Evolutionary conservation across 345 rosid genomes (phyloP).

Genomic region (Salix arbutifolia): DNA sequence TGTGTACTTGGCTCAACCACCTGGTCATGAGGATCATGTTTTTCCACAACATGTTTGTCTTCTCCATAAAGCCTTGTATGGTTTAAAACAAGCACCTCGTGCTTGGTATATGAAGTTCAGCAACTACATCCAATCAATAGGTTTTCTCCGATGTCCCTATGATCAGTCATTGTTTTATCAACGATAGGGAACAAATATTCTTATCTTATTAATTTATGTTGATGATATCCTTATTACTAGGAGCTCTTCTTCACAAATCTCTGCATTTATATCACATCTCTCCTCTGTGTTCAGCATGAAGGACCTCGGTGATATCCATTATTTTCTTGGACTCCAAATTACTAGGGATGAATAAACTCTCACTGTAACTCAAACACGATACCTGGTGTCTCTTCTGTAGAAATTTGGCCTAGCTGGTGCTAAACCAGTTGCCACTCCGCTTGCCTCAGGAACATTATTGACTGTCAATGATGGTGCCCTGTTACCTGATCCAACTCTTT

Average conservation of each 20-base stretch:
- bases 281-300: background rate
- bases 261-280: background rate
- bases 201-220: background rate
- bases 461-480: background rate
- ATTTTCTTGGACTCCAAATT: background rate
- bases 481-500: background rate
- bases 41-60: background rate
- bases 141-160: too few species aligned
- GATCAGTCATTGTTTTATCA: background rate
- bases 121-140: background rate
- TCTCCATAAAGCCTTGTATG: background rate
- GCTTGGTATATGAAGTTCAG: background rate
- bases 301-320: background rate
- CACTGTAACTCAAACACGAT: background rate
- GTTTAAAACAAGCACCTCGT: background rate
- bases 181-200: background rate
- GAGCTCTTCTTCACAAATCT: background rate
- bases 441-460: background rate
- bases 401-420: background rate
- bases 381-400: background rate
- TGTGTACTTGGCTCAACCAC: background rate
- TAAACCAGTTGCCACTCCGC: background rate
- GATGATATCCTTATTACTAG: background rate
- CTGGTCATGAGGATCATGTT: background rate
- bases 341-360: too few species aligned